These are phyloP conservation scores for Cicer cuneatum DNA, from an alignment of 306 rosid species.

Conservation along the genomic window DNA sequence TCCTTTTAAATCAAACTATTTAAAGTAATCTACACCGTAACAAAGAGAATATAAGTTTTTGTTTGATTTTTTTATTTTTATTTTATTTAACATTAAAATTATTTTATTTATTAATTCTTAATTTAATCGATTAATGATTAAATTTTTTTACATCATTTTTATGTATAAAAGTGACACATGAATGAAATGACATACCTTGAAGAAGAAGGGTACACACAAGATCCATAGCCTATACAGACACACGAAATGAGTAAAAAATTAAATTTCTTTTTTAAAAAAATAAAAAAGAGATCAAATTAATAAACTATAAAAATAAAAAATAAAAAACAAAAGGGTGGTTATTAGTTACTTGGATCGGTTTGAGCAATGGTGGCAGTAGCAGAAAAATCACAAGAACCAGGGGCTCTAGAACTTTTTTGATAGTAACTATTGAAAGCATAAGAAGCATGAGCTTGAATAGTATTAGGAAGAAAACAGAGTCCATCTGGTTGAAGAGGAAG, in stretches of 20 bases:
- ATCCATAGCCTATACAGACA: constrained; percentile 80
- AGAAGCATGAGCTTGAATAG: constrained; percentile 92
- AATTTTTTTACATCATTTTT: no score
- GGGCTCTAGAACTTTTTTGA: constrained; percentile 63
- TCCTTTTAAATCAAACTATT: background rate
- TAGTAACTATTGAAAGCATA: constrained; percentile 88
- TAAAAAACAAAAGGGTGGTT: background rate
- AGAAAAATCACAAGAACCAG: constrained; percentile 81
- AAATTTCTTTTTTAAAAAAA: background rate
- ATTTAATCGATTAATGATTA: no score
- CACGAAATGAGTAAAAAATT: background rate
- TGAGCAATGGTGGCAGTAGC: constrained; percentile 84
- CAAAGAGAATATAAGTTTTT: no score
- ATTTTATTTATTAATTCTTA: no score
- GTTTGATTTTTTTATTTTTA: no score
- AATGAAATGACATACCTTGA: constrained; percentile 55
- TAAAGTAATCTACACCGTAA: background rate
- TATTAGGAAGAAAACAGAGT: constrained; percentile 84
- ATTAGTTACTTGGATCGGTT: constrained; percentile 71
- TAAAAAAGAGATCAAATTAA: background rate
- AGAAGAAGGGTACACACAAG: constrained; percentile 90
- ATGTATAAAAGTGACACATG: no score
- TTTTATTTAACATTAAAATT: no score
- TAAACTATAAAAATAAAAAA: background rate
- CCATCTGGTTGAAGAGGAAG: constrained; percentile 62